A percentile compares a stretch with the other conserved stretches of the same genome.
Conservation (phyloP, 352 stramenopile species). For the Pythium folliculosum region DNA sequence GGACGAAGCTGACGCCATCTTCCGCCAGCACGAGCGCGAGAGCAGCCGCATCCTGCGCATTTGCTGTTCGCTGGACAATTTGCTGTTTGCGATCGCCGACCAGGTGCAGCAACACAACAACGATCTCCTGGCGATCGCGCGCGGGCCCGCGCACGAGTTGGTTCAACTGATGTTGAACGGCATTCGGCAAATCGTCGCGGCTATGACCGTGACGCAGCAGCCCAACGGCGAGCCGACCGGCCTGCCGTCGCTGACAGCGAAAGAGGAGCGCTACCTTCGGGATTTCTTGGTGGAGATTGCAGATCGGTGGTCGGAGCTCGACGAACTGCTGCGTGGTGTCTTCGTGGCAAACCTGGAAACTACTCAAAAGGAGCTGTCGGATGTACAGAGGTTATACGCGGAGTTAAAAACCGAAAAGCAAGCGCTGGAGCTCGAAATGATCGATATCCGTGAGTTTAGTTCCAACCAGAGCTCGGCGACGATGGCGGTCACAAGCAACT, state of each 20-base stretch:
- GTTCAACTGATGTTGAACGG: constrained; percentile 51
- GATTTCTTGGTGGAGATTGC: constrained; percentile 30
- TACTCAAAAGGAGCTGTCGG: constrained; percentile 1
- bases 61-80: constrained; percentile 68
- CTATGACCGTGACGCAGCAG: constrained; percentile 18
- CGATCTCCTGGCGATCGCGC: constrained; percentile 41
- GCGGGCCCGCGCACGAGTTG: constrained; percentile 44
- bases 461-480: constrained; percentile 16
- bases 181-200: constrained; percentile 41
- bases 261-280: constrained; percentile 24
- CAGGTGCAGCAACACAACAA: constrained; percentile 50
- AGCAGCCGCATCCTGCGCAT: constrained; percentile 61
- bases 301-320: constrained; percentile 20
- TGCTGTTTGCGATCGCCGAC: constrained; percentile 54
- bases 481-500: constrained; percentile 23
- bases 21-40: constrained; percentile 49
- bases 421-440: constrained; percentile 22
- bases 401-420: constrained; percentile 14
- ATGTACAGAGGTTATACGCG: constrained; percentile 6
- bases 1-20: constrained; percentile 4
- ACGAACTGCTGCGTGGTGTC: constrained; percentile 8
- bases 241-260: constrained; percentile 18
- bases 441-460: constrained; percentile 27
- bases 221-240: not conserved
- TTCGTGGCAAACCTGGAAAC: constrained; percentile 6